These are phyloP conservation scores for Mallotus repandus DNA, from an alignment of 441 rosid species.

Conservation along the genomic window DNA sequence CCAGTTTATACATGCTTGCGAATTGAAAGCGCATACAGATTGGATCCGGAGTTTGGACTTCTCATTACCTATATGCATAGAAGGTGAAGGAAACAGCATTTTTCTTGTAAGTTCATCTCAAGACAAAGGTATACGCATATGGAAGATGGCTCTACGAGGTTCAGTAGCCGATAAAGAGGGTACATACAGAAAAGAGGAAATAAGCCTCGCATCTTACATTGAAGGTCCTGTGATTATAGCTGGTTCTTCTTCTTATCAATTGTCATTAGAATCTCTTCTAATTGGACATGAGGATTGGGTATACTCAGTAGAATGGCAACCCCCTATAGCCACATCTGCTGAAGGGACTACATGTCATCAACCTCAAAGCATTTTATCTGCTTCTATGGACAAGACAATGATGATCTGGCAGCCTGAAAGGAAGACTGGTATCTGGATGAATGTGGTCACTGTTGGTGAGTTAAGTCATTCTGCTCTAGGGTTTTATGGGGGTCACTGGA, in stretches of 20 bases:
- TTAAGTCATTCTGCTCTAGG: constrained; percentile 96
- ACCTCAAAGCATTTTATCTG: constrained; percentile 74
- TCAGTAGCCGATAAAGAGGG: constrained; percentile 35
- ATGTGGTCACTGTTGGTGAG: constrained; percentile 96
- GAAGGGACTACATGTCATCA: constrained; percentile 44
- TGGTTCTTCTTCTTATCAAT: constrained; percentile 71
- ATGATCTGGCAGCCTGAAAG: constrained; percentile 97
- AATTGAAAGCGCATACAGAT: constrained; percentile 92
- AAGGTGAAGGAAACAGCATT: constrained; percentile 45
- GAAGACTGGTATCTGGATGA: constrained; percentile 91
- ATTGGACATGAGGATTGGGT: constrained; percentile 99
- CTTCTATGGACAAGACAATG: constrained; percentile 99
- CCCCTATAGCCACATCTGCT: constrained; percentile 42
- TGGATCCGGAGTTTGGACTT: constrained; percentile 97
- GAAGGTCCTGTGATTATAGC: constrained; percentile 77
- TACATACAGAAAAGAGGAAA: constrained; percentile 47
- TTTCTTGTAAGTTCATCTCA: constrained; percentile 94
- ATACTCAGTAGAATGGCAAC: constrained; percentile 96
- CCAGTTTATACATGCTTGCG: constrained; percentile 80
- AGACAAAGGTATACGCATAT: constrained; percentile 89
- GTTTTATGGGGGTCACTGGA: constrained; percentile 97
- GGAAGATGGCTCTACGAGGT: constrained; percentile 62
- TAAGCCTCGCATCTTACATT: constrained; percentile 76
- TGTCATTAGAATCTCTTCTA: constrained; percentile 89
- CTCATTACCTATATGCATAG: constrained; percentile 57